Percentiles rank a stretch among this genome's conserved stretches.
These are phyloP conservation scores for Phytophthora syringae DNA, from an alignment of 352 stramenopile species.

Conservation along the genomic window DNA sequence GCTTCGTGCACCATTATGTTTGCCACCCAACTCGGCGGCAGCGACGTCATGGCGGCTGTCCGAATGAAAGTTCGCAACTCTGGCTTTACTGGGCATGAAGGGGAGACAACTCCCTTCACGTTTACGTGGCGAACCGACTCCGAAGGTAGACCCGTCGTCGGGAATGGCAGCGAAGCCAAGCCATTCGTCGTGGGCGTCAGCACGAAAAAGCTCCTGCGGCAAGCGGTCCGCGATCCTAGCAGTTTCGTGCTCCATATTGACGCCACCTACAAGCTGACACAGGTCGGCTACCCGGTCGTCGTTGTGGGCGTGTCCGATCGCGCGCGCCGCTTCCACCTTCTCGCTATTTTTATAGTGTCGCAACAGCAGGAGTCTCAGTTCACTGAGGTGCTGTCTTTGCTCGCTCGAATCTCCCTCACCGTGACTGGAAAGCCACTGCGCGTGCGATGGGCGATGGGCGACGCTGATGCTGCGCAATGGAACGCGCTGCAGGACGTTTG, in stretches of 20 bases:
- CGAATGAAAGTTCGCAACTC: neutral
- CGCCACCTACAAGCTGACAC: constrained; percentile 23
- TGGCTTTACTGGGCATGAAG: neutral
- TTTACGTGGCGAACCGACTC: neutral
- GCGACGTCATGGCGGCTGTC: neutral
- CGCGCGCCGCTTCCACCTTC: constrained; percentile 13
- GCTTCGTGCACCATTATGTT: constrained; percentile 20
- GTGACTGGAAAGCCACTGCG: neutral
- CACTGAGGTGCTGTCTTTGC: neutral
- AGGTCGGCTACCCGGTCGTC: constrained; percentile 7
- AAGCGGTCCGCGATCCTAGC: constrained; percentile 1
- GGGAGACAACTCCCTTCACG: neutral
- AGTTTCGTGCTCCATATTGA: constrained; percentile 19
- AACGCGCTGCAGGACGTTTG: constrained; percentile 12
- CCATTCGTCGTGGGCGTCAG: constrained; percentile 1
- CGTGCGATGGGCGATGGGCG: constrained; percentile 13
- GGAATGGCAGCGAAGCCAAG: neutral
- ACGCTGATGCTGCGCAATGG: constrained; percentile 19
- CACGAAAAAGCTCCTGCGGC: neutral
- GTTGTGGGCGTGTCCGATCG: constrained; percentile 16
- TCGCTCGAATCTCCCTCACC: neutral
- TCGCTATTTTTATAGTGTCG: constrained; percentile 11
- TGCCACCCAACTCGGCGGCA: neutral
- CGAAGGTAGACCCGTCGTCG: neutral
- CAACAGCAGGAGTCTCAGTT: neutral